These are phyloP conservation scores for Arabidopsis arenosa DNA, from an alignment of 345 rosid genomes.

Conservation along the genomic window DNA sequence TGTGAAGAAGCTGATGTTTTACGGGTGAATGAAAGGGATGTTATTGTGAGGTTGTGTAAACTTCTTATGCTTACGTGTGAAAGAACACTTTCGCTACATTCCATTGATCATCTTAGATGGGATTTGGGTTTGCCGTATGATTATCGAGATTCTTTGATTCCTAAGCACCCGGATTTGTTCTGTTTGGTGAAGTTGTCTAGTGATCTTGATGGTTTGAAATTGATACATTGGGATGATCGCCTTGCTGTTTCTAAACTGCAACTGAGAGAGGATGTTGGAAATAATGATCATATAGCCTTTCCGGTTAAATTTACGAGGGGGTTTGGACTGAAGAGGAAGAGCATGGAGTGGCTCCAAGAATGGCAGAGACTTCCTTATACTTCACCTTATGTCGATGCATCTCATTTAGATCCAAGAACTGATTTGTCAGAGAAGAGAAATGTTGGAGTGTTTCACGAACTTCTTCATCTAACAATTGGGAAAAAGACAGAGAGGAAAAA, in stretches of 20 bases:
- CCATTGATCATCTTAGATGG: slow-evolving; percentile 83
- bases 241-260: slow-evolving; percentile 65
- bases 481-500: slow-evolving; percentile 79
- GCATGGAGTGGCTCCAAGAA: slow-evolving; percentile 79
- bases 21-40: slow-evolving; percentile 46
- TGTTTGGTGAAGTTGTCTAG: slow-evolving; percentile 55
- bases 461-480: slow-evolving; percentile 74
- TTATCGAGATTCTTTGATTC: slow-evolving; percentile 54
- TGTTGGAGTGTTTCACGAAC: slow-evolving; percentile 85
- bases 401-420: slow-evolving; percentile 84
- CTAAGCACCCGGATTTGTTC: slow-evolving; percentile 54
- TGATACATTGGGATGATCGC: slow-evolving; percentile 58
- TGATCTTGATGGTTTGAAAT: slow-evolving; percentile 64
- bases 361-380: slow-evolving; percentile 88
- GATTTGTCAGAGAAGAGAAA: slow-evolving; percentile 86
- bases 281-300: slow-evolving; percentile 55
- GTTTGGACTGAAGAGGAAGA: slow-evolving; percentile 77
- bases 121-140: slow-evolving; percentile 80
- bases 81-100: slow-evolving; percentile 67
- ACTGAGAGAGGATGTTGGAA: slow-evolving; percentile 36
- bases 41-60: slow-evolving; percentile 60
- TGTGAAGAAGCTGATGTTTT: slow-evolving; percentile 46
- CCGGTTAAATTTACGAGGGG: slow-evolving; percentile 83
- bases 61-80: slow-evolving; percentile 78
- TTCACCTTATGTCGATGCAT: slow-evolving; percentile 66